These are phyloP conservation scores for Fusarium brevicatenulatum DNA, from an alignment of 2,329 filamentous ascomycete genomes.

Conservation along the genomic window DNA sequence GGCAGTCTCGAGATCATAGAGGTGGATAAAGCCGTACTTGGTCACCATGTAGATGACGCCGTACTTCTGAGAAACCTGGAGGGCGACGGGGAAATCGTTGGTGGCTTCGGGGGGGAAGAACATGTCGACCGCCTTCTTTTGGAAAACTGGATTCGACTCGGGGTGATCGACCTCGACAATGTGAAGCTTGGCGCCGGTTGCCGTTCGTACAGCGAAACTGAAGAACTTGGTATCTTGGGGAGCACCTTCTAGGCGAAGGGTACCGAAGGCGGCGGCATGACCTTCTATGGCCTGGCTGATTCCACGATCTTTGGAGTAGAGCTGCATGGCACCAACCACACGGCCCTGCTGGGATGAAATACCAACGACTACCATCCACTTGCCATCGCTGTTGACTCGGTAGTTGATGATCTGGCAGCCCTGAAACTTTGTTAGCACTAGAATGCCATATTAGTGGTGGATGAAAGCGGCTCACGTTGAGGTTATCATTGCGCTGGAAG, in stretches of 20 bases:
- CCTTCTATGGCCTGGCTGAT: conserved; percentile 99
- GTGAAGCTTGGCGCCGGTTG: conserved; percentile 92
- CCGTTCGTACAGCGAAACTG: conserved; percentile 92
- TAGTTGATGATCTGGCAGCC: conserved; percentile 99
- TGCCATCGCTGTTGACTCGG: conserved; percentile 91
- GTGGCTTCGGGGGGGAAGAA: conserved; percentile 96
- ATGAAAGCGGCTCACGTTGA: conserved; percentile 70
- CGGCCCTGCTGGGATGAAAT: conserved; percentile 94
- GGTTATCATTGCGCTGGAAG: conserved; percentile 93
- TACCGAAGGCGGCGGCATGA: conserved; percentile 94
- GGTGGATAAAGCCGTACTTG: conserved; percentile 98
- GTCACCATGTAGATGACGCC: conserved; percentile 97
- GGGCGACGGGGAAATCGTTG: conserved; percentile 97
- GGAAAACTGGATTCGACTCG: conserved; percentile 86
- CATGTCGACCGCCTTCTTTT: conserved; percentile 96
- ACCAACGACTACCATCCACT: conserved; percentile 98
- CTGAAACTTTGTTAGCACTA: conserved; percentile 56
- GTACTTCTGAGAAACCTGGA: conserved; percentile 97
- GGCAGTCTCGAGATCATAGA: conserved; percentile 96
- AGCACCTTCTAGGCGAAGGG: conserved; percentile 86
- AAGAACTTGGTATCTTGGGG: conserved; percentile 94
- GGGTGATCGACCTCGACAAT: conserved; percentile 97
- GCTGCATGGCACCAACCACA: conserved; percentile 95
- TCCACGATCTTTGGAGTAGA: conserved; percentile 94
- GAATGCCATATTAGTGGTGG: neutral